These are phyloP conservation scores for Borealophlyctis nickersoniae DNA, from an alignment of 192 early-diverging fungal species.

Conservation along the genomic window DNA sequence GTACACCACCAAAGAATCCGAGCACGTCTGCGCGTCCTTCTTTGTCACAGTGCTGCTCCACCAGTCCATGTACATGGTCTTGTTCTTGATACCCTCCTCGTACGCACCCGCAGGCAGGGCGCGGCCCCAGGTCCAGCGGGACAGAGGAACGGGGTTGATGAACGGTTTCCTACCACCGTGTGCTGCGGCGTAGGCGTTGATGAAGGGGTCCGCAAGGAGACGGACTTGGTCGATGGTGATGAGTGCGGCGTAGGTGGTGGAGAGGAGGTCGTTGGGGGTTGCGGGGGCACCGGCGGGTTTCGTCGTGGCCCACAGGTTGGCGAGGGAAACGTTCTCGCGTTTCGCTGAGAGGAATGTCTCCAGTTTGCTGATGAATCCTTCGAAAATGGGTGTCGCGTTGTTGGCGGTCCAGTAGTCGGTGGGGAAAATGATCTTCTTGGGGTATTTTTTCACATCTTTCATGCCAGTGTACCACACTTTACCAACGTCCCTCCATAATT, in stretches of 20 bases:
- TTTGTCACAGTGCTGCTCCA: not conserved
- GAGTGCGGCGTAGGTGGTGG: not conserved
- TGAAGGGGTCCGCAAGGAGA: not conserved
- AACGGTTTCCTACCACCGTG: not conserved
- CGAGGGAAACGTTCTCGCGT: not conserved
- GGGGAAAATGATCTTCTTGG: not conserved
- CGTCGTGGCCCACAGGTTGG: not conserved
- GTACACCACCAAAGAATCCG: not conserved
- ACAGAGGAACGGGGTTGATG: not conserved
- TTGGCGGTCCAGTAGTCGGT: not conserved
- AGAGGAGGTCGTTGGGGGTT: not conserved
- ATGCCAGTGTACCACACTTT: not conserved
- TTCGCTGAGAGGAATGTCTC: not conserved
- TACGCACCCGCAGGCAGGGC: not conserved
- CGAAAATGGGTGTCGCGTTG: not conserved
- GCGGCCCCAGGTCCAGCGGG: not conserved
- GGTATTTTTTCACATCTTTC: not conserved
- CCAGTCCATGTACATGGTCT: constrained; percentile 2
- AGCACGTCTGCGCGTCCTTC: not conserved
- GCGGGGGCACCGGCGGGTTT: not conserved
- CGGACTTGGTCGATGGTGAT: not conserved
- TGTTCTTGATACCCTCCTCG: not conserved
- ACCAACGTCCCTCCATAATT: not conserved
- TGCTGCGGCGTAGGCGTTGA: not conserved
- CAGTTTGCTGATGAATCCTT: not conserved